Base-by-base conservation (phyloP, 176 grass and related monocot genomes). In the Bonia amplexicaulis region DNA sequence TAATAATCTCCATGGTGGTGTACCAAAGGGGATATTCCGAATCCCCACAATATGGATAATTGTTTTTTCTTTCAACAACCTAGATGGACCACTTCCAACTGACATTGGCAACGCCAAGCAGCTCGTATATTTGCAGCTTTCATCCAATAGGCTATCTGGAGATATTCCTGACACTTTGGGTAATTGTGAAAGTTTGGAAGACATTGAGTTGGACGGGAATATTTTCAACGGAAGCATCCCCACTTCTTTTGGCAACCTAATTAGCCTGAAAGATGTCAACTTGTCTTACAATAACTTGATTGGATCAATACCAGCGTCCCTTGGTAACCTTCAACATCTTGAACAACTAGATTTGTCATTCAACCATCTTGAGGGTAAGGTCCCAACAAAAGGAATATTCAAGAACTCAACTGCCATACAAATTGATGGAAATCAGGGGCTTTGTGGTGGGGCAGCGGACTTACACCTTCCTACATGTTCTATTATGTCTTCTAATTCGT, bases 301-400 rank as follows among this genome's bases (percentile, higher is more conserved):
- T 2, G 77, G 88, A 0, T 9, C 48, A 0, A 77, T 83, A 51
- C 85, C 85, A 6, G 14, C 25, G 0, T 71, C 55, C 7, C 58
- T 86, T 48, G 63, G 74, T 2, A 54, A 51, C 11, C 4, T 86
- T 0, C 35, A 69, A 2, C 9, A n/a, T 57, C 65, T 86, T 58
- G 8, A 25, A 1, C 9, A 58, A 19, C 64, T 90, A n/a, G 66
- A 90, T 53, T 52, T 86, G 23, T 86, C 83, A 20, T 70, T 59
- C 40, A 82, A 82, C 46, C 20, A 86, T n/a, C 67, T 89, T 15
- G 6, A 66, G 0, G 87, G 87, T 73, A 29, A 85, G 61, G 55
- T 85, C 22, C 81, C 87, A 19, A 40, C 4, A 23, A 71, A 48
- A 11, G 39, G 87, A 22, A 45, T 89, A 5, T 89, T 89, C 66